These are phyloP conservation scores for Suhomyces choctaworum DNA, from an alignment of 1,139 yeast species.

Conservation along the genomic window DNA sequence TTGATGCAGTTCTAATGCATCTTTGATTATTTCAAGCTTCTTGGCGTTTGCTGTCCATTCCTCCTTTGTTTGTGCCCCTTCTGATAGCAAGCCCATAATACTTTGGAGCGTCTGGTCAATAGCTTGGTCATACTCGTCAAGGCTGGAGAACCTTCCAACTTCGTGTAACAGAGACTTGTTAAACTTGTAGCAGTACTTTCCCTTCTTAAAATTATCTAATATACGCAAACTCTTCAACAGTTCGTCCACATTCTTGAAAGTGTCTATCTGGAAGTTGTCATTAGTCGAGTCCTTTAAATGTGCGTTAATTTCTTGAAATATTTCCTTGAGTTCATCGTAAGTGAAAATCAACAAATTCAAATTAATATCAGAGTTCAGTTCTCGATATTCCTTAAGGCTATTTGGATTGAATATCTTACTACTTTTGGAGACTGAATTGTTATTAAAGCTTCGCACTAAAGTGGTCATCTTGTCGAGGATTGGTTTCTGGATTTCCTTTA, in stretches of 20 bases:
- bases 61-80: constrained; percentile 34
- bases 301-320: constrained; percentile 23
- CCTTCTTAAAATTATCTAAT: constrained; percentile 26
- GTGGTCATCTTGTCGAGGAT: constrained; percentile 35
- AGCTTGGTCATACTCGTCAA: constrained; percentile 37
- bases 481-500: constrained; percentile 37
- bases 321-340: constrained; percentile 19
- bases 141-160: constrained; percentile 5
- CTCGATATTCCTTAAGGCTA: constrained; percentile 8
- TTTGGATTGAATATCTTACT: constrained; percentile 12
- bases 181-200: constrained; percentile 21
- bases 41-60: constrained; percentile 40
- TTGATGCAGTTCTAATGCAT: constrained; percentile 18
- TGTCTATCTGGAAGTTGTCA: constrained; percentile 3
- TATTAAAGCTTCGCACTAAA: constrained; percentile 28
- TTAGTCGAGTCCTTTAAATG: constrained; percentile 1
- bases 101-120: constrained; percentile 27
- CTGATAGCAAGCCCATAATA: constrained; percentile 30
- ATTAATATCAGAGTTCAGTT: constrained; percentile 17
- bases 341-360: constrained; percentile 23
- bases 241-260: constrained; percentile 25
- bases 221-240: constrained; percentile 26
- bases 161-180: constrained; percentile 12
- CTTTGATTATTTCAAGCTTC: constrained; percentile 30
- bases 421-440: constrained; percentile 13